These are phyloP conservation scores for Termitomyces eurrhizus DNA, from an alignment of 768 basidiomycete species.

Conservation along the genomic window DNA sequence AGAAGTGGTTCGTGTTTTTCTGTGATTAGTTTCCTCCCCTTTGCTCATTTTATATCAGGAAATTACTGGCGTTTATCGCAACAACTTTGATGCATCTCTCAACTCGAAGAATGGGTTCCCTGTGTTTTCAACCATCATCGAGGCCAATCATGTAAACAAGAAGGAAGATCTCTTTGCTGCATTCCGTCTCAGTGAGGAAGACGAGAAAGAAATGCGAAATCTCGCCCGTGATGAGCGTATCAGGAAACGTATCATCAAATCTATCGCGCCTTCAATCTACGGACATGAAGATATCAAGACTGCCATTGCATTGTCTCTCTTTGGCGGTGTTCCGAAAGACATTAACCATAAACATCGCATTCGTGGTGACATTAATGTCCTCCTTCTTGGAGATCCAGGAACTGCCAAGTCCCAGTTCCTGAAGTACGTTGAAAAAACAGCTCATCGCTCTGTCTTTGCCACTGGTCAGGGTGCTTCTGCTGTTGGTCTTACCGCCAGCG, in stretches of 20 bases:
- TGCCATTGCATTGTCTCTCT: conserved; percentile 90
- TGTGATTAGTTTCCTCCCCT: not conserved
- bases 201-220: conserved; percentile 86
- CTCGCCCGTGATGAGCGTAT: conserved; percentile 92
- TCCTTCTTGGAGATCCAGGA: conserved; percentile 95
- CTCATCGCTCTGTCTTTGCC: conserved; percentile 95
- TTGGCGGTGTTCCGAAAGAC: conserved; percentile 92
- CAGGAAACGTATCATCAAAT: conserved; percentile 96
- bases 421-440: conserved; percentile 99
- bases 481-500: conserved; percentile 97
- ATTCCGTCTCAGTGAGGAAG: conserved; percentile 94
- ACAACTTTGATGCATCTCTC: conserved; percentile 97
- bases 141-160: conserved; percentile 98
- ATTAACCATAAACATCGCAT: conserved; percentile 96
- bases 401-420: conserved; percentile 99
- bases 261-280: conserved; percentile 97
- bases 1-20: conserved; percentile 69
- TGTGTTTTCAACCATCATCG: conserved; percentile 96
- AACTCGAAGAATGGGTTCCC: conserved; percentile 99
- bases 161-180: conserved; percentile 99
- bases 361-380: conserved; percentile 96
- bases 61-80: conserved; percentile 96
- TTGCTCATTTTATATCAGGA: conserved; percentile 52
- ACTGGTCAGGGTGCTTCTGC: conserved; percentile 98
- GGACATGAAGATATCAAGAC: conserved; percentile 99